phyloP scores from a whole-genome alignment of 2,329 filamentous ascomycete genomes.

The Aureobasidium sp. region DNA sequence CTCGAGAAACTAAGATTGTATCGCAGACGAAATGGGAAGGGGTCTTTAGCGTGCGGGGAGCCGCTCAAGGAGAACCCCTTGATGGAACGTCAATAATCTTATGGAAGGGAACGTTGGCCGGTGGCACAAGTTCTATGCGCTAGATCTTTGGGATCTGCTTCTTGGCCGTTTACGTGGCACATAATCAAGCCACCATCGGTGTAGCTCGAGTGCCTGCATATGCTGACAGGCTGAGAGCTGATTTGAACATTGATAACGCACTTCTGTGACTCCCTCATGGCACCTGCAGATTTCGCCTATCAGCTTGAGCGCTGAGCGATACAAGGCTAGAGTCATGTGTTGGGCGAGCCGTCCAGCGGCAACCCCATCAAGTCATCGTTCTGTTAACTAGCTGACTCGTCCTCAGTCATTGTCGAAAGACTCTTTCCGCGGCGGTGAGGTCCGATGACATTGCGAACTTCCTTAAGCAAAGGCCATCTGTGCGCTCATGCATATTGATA shows the following conservation, averaged over 20 bases:
- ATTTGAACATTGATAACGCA: neutral
- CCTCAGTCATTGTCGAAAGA: too few species aligned
- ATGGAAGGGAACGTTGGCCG: neutral
- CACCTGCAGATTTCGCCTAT: neutral
- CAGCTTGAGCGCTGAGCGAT: neutral
- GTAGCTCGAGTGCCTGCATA: constrained; percentile 10
- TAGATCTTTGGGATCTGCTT: neutral
- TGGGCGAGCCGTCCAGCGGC: neutral
- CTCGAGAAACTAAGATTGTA: neutral
- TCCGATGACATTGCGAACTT: neutral
- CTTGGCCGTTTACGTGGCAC: constrained; percentile 7
- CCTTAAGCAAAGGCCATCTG: neutral
- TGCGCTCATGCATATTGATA: neutral
- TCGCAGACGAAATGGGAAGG: neutral
- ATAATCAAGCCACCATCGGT: constrained; percentile 10
- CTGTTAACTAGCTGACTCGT: neutral
- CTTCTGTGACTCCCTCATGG: neutral
- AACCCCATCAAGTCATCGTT: neutral
- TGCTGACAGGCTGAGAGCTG: neutral
- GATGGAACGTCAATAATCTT: constrained; percentile 7
- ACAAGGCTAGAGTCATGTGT: neutral
- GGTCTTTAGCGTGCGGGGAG: constrained; percentile 3
- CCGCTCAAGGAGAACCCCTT: neutral
- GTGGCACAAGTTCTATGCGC: constrained; percentile 5
- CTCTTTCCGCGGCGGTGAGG: neutral